phyloP scores from a whole-genome alignment of 108 stramenopile genomes.

The Discostella stelligeroides region DNA sequence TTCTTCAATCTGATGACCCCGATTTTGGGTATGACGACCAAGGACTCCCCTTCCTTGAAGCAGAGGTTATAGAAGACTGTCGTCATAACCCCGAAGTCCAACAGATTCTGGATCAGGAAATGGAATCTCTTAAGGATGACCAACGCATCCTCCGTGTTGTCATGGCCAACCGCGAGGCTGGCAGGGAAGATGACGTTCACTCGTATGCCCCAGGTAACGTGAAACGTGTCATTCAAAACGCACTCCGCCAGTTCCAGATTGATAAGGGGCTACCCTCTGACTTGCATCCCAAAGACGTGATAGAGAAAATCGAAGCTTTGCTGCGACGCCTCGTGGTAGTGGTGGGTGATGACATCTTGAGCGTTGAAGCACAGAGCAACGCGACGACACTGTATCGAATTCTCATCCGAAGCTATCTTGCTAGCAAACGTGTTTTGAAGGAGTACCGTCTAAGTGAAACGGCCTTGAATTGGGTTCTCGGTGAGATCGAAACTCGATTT shows the following conservation, averaged over 20 bases:
- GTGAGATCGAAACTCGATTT: conserved; percentile 93
- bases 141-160: conserved; percentile 83
- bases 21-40: conserved; percentile 89
- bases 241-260: conserved; percentile 89
- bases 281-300: conserved; percentile 88
- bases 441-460: conserved; percentile 89
- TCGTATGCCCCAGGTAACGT: conserved; percentile 95
- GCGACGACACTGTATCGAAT: conserved; percentile 94
- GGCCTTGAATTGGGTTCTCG: conserved; percentile 91
- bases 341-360: conserved; percentile 88
- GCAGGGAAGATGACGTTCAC: conserved; percentile 75
- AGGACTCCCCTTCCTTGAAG: conserved; percentile 79
- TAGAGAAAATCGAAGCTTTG: conserved; percentile 74
- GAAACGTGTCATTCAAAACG: conserved; percentile 90
- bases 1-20: conserved; percentile 75
- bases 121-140: conserved; percentile 85
- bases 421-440: conserved; percentile 87
- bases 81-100: conserved; percentile 87
- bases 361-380: conserved; percentile 93
- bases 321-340: conserved; percentile 90
- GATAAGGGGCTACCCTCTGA: conserved; percentile 84
- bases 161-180: conserved; percentile 91
- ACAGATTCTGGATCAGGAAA: conserved; percentile 86
- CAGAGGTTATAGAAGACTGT: conserved; percentile 84
- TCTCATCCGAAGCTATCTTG: conserved; percentile 85